phyloP scores from a whole-genome alignment of 768 basidiomycete species.

The Rhizopogon rudus region DNA sequence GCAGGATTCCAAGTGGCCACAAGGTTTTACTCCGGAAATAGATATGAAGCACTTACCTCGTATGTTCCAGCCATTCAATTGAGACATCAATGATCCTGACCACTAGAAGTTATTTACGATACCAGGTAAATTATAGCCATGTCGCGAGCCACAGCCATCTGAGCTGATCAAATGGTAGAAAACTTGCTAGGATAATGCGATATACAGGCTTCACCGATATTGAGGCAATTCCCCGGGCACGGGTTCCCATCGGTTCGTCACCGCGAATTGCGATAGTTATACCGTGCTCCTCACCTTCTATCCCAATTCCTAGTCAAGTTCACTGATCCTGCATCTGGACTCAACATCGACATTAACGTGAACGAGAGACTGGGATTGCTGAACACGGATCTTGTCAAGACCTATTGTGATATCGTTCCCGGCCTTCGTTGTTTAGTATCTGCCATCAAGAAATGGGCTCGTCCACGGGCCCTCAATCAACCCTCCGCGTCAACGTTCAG shows the following conservation, averaged over 20 bases:
- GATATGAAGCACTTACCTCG: constrained; percentile 23
- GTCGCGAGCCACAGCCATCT: not conserved
- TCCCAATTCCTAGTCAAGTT: constrained; percentile 43
- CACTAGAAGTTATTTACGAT: constrained; percentile 25
- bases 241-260: constrained; percentile 39
- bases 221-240: constrained; percentile 26
- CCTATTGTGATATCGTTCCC: constrained; percentile 45
- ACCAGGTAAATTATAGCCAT: constrained; percentile 14
- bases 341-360: constrained; percentile 54
- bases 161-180: constrained; percentile 14
- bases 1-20: constrained; percentile 28
- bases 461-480: constrained; percentile 44
- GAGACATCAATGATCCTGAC: not conserved
- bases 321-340: constrained; percentile 33
- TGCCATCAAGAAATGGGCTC: constrained; percentile 58
- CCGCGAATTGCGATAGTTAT: constrained; percentile 1
- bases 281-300: not conserved
- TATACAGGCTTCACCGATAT: constrained; percentile 30
- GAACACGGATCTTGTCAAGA: constrained; percentile 46
- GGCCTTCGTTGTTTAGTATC: constrained; percentile 39
- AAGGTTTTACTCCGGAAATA: constrained; percentile 25
- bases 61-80: constrained; percentile 8
- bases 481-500: constrained; percentile 45
- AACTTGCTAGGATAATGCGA: constrained; percentile 25
- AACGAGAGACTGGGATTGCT: constrained; percentile 55